Evolutionary conservation across 108 stramenopile species (phyloP).

Genomic region (Nannochloropsis gaditana): DNA sequence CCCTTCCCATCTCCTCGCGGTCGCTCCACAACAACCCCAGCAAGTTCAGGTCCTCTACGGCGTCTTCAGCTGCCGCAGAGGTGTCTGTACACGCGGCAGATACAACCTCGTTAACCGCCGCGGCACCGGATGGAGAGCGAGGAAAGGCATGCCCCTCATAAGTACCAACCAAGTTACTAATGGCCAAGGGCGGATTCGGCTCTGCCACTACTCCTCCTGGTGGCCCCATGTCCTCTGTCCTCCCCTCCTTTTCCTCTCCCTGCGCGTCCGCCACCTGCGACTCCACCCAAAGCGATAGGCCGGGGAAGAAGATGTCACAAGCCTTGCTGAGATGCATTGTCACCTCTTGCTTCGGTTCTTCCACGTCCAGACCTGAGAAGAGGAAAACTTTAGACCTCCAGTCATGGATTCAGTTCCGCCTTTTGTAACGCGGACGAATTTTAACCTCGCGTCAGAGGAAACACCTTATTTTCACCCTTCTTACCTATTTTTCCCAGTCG

Average conservation of each 20-base stretch:
- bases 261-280: background rate
- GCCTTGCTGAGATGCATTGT: background rate
- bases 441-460: background rate
- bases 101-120: background rate
- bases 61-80: background rate
- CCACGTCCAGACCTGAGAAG: background rate
- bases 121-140: background rate
- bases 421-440: background rate
- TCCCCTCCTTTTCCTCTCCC: background rate
- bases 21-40: background rate
- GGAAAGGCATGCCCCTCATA: background rate
- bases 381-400: background rate
- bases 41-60: background rate
- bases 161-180: background rate
- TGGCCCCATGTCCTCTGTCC: background rate
- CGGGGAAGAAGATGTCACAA: background rate
- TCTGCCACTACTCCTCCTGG: background rate
- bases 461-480: background rate
- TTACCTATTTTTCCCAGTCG: conserved; percentile 1
- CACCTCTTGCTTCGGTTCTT: background rate
- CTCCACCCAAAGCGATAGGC: background rate
- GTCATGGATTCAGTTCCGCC: background rate
- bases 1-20: background rate
- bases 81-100: no score
- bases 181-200: background rate